Conservation (phyloP, 352 stramenopile species). For the Phytophthora crassamura region DNA sequence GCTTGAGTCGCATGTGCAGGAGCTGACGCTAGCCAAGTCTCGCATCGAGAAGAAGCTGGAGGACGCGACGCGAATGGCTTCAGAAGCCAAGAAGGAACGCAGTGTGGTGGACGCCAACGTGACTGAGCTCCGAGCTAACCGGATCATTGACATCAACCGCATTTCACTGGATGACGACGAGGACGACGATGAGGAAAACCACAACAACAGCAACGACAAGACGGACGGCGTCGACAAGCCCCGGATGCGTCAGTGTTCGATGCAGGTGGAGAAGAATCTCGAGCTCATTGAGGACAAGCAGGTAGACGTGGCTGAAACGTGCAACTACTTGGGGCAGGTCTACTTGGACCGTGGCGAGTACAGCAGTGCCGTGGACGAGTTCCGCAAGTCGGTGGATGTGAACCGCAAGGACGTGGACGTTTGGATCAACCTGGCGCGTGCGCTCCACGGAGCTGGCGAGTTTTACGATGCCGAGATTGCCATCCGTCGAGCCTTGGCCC, state of each 20-base stretch:
- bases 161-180: constrained; percentile 65
- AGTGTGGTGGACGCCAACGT: constrained; percentile 51
- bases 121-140: constrained; percentile 55
- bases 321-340: constrained; percentile 76
- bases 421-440: constrained; percentile 80
- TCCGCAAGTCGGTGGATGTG: constrained; percentile 75
- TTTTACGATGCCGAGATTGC: constrained; percentile 75
- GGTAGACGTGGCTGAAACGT: constrained; percentile 71
- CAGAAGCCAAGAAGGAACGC: constrained; percentile 45
- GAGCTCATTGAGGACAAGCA: constrained; percentile 53
- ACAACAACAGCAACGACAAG: constrained; percentile 36
- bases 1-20: constrained; percentile 68
- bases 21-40: constrained; percentile 66
- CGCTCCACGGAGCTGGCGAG: constrained; percentile 62
- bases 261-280: constrained; percentile 41
- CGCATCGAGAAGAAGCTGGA: constrained; percentile 62
- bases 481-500: constrained; percentile 57
- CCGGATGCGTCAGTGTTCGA: constrained; percentile 28
- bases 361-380: constrained; percentile 58
- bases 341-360: constrained; percentile 76
- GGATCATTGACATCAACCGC: constrained; percentile 74
- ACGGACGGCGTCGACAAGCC: constrained; percentile 23
- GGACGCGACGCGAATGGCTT: constrained; percentile 28
- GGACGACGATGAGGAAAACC: constrained; percentile 38
- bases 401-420: constrained; percentile 73